Evolutionary conservation across 176 grass and related monocot genomes (phyloP), one percentile per base, ranked within the genome.

Genomic region (Canna indica): DNA sequence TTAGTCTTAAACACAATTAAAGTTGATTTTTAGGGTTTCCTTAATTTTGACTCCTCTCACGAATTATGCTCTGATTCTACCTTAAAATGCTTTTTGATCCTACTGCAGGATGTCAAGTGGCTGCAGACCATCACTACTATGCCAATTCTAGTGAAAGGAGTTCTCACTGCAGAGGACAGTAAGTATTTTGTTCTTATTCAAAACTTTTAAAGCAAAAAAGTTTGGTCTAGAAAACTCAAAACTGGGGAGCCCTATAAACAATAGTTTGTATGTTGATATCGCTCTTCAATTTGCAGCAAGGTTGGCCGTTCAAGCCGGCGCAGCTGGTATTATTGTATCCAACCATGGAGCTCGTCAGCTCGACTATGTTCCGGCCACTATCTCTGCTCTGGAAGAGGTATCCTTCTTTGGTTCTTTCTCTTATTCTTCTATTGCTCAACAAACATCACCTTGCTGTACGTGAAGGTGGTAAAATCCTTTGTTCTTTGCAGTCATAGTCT

Each of bases 81-180:
- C n/a, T 13, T 28, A 11, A 62, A 25, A 1, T 30, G 15, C 33
- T 32, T 8, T 1, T 62, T 33, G 35, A 32, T 38, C 18, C 34
- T 66, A 39, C 38, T 41, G 50, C 76, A 91, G 82, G 94, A 99
- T 42, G 86, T 99, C 1, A 93, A 99, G 82, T 93, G 94, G 94
- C 77, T 99, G 68, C 89, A 93, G 84, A 93, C 73, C 30, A 93
- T 99, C 80, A 99, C 94, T 27, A 77, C 86, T 41, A 52, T 99
- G 86, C 94, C 94, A 28, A 99, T 99, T 82, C 74, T 93, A 41
- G 94, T 99, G 17, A 99, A 99, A 82, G 94, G 94, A 59, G 90
- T 99, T 61, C 72, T 99, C 70, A 99, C 94, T 7, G 89, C 76
- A 26, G 94, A 99, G 78, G 94, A 99, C 78, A 52, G 89, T 87